Conservation (phyloP, 2,329 filamentous ascomycete genomes). For the Paradendryphiella salina region DNA sequence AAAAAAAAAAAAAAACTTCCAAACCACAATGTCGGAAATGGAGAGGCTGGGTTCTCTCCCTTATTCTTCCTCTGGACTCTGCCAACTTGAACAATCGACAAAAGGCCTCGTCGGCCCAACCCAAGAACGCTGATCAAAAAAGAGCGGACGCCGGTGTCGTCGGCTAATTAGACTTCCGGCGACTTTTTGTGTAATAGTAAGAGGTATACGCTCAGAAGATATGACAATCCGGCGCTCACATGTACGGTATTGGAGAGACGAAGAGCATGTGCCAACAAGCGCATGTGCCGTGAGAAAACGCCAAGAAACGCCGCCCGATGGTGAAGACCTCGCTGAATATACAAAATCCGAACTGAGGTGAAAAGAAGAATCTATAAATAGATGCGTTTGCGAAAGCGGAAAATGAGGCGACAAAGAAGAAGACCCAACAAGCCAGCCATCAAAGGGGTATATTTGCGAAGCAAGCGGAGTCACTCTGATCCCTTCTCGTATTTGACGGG, state of each 20-base stretch:
- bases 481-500: constrained; percentile 55
- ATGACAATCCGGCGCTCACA: constrained; percentile 7
- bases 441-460: constrained; percentile 33
- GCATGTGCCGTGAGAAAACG: constrained; percentile 23
- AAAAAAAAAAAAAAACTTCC: constrained; percentile 2
- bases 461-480: constrained; percentile 33
- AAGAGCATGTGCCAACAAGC: constrained; percentile 13
- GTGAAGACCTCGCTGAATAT: constrained; percentile 27
- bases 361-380: constrained; percentile 30
- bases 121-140: constrained; percentile 16
- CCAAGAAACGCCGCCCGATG: constrained; percentile 43
- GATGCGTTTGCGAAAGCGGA: constrained; percentile 20
- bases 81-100: constrained; percentile 3
- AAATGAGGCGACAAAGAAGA: constrained; percentile 17
- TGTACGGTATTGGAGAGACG: constrained; percentile 13
- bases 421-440: constrained; percentile 22
- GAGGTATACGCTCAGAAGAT: constrained; percentile 26
- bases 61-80: not conserved
- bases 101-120: constrained; percentile 2
- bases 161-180: constrained; percentile 37
- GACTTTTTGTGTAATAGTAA: constrained; percentile 27
- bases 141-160: constrained; percentile 20
- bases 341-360: constrained; percentile 19
- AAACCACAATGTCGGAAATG: not conserved
- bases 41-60: not conserved